Conservation (phyloP, 768 basidiomycete species). For the Boletus coccyginus region DNA sequence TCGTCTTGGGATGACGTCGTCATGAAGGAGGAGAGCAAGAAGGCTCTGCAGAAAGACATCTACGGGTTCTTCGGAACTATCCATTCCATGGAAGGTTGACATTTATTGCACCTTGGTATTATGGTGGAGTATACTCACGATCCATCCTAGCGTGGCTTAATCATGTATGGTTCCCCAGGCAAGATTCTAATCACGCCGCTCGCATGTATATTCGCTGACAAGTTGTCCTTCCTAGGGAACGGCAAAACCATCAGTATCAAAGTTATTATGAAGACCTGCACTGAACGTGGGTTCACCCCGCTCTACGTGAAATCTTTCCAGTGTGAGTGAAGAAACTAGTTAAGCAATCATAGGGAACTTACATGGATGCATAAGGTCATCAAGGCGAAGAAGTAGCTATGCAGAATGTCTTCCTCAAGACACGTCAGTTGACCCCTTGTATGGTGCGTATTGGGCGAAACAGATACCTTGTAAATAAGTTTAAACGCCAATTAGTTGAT, state of each 20-base stretch:
- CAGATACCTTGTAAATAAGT: conserved; percentile 18
- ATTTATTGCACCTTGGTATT: background rate
- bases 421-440: conserved; percentile 68
- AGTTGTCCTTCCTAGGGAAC: conserved; percentile 50
- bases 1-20: conserved; percentile 76
- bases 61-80: conserved; percentile 75
- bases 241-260: conserved; percentile 85
- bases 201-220: background rate
- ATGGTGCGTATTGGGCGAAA: conserved; percentile 48
- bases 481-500: conserved; percentile 26
- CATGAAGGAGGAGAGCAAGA: conserved; percentile 67
- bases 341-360: background rate
- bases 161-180: conserved; percentile 83
- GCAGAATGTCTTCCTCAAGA: conserved; percentile 64
- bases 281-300: conserved; percentile 58
- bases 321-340: conserved; percentile 38
- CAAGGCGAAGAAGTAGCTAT: conserved; percentile 68
- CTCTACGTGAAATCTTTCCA: conserved; percentile 84
- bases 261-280: conserved; percentile 74
- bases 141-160: conserved; percentile 63
- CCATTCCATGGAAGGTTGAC: conserved; percentile 79
- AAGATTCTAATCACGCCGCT: conserved; percentile 6
- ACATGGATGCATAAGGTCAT: conserved; percentile 38
- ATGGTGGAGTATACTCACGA: background rate
- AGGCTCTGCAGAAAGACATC: conserved; percentile 65